phyloP scores from a whole-genome alignment of 164 flowering plant genomes.

The Vitis labrusca region DNA sequence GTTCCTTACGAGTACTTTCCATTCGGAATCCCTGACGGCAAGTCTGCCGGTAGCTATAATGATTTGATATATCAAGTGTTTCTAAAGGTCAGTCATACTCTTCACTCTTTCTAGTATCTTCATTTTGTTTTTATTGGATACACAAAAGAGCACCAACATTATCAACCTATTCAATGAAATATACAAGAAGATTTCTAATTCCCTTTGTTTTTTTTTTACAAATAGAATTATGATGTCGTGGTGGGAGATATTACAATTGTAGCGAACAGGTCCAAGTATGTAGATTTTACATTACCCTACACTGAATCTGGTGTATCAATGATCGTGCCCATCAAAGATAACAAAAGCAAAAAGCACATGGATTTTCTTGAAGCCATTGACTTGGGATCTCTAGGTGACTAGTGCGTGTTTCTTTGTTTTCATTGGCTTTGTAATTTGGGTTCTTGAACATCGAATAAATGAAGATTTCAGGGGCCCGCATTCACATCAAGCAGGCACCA shows the following conservation, averaged over 20 bases:
- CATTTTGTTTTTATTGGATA: too few relatives aligned
- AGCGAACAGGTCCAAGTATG: slow-evolving; percentile 24
- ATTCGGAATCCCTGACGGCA: background rate
- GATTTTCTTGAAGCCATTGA: slow-evolving; percentile 45
- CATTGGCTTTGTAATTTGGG: slow-evolving; percentile 19
- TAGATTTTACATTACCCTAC: slow-evolving; percentile 48
- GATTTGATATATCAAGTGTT: background rate
- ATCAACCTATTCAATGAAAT: too few relatives aligned
- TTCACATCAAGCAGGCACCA: slow-evolving; percentile 22
- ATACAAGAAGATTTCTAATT: too few relatives aligned
- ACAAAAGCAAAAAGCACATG: slow-evolving; percentile 25
- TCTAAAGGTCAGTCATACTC: background rate
- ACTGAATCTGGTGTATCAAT: slow-evolving; percentile 38
- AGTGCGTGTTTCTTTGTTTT: slow-evolving; percentile 19
- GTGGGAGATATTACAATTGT: slow-evolving; percentile 29
- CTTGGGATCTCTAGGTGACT: slow-evolving; percentile 37
- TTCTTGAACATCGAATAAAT: slow-evolving; percentile 28
- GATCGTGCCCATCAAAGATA: slow-evolving; percentile 32
- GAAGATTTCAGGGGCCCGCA: slow-evolving; percentile 26
- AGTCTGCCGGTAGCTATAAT: slow-evolving; percentile 6
- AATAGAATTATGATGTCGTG: slow-evolving; percentile 18
- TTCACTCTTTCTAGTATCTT: too few relatives aligned
- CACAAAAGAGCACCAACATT: too few relatives aligned
- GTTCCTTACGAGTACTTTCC: slow-evolving; percentile 5
- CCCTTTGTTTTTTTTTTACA: too few relatives aligned